Evolutionary conservation across 2,329 filamentous ascomycete species (phyloP).

Genomic region (Penicillium italicum): DNA sequence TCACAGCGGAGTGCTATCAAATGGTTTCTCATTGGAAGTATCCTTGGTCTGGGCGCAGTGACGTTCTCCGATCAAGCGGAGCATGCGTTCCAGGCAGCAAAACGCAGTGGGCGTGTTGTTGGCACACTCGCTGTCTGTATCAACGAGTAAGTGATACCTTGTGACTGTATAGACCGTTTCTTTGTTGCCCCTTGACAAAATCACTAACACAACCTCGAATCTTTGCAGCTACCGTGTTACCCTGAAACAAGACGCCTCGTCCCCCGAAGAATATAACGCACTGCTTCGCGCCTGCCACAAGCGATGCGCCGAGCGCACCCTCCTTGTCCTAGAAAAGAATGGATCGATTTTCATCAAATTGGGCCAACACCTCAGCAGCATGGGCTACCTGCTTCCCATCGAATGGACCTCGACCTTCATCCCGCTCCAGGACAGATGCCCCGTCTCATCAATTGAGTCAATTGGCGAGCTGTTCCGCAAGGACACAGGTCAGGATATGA

Average conservation of each 20-base stretch:
- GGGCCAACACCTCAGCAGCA: constrained; percentile 89
- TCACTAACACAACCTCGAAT: constrained; percentile 5
- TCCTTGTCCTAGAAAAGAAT: constrained; percentile 87
- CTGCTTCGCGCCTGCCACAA: constrained; percentile 81
- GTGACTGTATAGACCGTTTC: not conserved
- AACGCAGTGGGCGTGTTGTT: constrained; percentile 75
- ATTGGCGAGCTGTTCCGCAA: constrained; percentile 80
- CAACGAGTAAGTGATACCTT: constrained; percentile 67
- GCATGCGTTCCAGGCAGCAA: constrained; percentile 69
- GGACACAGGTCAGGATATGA: constrained; percentile 76
- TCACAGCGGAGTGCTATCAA: constrained; percentile 29
- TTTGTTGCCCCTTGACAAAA: not conserved
- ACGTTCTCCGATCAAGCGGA: constrained; percentile 65
- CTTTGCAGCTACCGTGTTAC: constrained; percentile 74
- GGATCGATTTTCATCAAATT: constrained; percentile 98
- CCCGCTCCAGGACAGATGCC: constrained; percentile 91
- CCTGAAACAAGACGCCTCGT: constrained; percentile 64
- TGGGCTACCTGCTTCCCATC: constrained; percentile 86
- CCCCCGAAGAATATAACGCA: constrained; percentile 62
- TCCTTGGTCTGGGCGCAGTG: constrained; percentile 44
- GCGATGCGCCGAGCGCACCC: constrained; percentile 82
- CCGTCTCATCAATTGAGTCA: constrained; percentile 82
- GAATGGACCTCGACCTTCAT: constrained; percentile 98
- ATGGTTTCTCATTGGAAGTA: constrained; percentile 34
- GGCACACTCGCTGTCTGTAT: constrained; percentile 74